Conservation (phyloP, 169 alveolate species). For the Plasmodium gallinaceum region DNA sequence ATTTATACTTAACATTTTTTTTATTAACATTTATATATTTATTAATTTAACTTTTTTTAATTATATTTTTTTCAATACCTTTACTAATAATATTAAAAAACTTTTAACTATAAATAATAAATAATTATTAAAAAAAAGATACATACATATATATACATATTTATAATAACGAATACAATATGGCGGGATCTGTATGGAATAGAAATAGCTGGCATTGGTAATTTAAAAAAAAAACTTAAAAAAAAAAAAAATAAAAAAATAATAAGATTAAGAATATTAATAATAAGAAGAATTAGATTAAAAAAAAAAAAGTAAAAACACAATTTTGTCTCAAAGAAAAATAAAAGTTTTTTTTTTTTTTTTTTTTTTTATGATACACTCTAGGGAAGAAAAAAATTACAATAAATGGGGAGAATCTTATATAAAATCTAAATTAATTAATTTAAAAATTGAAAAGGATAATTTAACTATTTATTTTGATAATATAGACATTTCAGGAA, state of each 20-base stretch:
- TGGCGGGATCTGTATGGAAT: conserved; percentile 73
- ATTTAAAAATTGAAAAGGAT: conserved; percentile 49
- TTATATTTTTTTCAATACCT: too few species aligned
- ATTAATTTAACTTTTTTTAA: too few species aligned
- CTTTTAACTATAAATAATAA: too few species aligned
- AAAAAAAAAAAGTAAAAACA: background rate
- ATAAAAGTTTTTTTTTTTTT: background rate
- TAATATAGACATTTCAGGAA: conserved; percentile 30
- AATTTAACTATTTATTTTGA: conserved; percentile 27
- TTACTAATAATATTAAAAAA: too few species aligned
- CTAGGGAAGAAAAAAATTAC: conserved; percentile 66
- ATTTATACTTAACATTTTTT: too few species aligned
- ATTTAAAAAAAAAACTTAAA: background rate
- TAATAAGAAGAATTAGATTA: background rate
- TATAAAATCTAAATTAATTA: conserved; percentile 32
- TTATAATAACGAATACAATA: background rate
- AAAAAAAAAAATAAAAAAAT: background rate
- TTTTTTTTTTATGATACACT: background rate
- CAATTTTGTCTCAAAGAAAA: background rate
- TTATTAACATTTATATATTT: too few species aligned
- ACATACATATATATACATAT: background rate
- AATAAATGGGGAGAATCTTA: conserved; percentile 63
- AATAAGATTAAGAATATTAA: background rate
- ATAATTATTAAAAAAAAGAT: too few species aligned
- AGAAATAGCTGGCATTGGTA: conserved; percentile 75